Evolutionary conservation across 805 yeast species (phyloP).

Genomic region (Peterozyma xylosa): DNA sequence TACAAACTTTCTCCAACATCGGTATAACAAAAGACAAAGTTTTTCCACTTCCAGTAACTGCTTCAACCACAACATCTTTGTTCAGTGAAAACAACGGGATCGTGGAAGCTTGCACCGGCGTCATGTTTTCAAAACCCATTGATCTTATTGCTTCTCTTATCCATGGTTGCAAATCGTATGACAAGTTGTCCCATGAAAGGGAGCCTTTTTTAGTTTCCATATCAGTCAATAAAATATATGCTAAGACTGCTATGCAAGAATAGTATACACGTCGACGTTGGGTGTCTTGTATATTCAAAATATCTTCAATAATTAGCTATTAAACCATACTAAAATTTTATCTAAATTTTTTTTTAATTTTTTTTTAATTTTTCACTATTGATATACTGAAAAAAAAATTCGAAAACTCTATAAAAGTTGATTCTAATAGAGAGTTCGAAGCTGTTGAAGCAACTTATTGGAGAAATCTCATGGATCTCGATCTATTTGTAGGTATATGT

Average conservation of each 20-base stretch:
- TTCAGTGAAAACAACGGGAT: slow-evolving; percentile 78
- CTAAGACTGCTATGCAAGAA: not conserved
- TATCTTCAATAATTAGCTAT: not conserved
- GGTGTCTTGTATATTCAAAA: not conserved
- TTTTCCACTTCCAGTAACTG: slow-evolving; percentile 98
- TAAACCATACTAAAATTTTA: too few species aligned
- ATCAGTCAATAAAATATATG: not conserved
- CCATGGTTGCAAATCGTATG: slow-evolving; percentile 60
- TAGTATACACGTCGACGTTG: not conserved
- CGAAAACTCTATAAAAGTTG: too few species aligned
- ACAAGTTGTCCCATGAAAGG: slow-evolving; percentile 53
- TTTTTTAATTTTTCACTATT: too few species aligned
- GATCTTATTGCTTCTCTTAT: slow-evolving; percentile 61
- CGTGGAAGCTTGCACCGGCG: slow-evolving; percentile 95
- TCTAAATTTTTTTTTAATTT: not conserved
- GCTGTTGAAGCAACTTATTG: too few species aligned
- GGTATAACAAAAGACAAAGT: slow-evolving; percentile 89
- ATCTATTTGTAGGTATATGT: too few species aligned
- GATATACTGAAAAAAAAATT: too few species aligned
- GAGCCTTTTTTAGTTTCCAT: slow-evolving; percentile 20
- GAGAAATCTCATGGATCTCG: too few species aligned
- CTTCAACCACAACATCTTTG: slow-evolving; percentile 95
- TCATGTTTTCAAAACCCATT: slow-evolving; percentile 74
- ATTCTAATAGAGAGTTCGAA: too few species aligned
- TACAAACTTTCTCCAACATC: slow-evolving; percentile 56